Evolutionary conservation across 2,329 filamentous ascomycete genomes (phyloP).

Genomic region (Colletotrichum euphorbiae): DNA sequence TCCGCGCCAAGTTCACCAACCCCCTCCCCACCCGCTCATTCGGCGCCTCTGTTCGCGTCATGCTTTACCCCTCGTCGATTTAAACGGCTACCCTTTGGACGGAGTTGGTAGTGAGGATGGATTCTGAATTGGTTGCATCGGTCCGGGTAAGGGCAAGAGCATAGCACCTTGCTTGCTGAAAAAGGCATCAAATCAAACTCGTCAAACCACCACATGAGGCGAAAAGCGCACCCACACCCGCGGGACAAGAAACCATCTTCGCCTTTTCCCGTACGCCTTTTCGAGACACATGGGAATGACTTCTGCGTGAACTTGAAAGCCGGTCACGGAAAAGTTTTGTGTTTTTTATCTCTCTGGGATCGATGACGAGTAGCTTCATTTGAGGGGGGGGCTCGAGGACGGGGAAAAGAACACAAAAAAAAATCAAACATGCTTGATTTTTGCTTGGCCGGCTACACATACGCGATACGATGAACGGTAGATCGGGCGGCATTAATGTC

Average conservation of each 20-base stretch:
- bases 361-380: slow-evolving; percentile 38
- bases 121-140: slow-evolving; percentile 71
- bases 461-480: slow-evolving; percentile 39
- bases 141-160: slow-evolving; percentile 68
- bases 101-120: slow-evolving; percentile 73
- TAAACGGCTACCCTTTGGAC: slow-evolving; percentile 68
- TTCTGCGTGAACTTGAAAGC: slow-evolving; percentile 35
- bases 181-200: slow-evolving; percentile 66
- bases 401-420: slow-evolving; percentile 35
- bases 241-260: slow-evolving; percentile 33
- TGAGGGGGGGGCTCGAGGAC: slow-evolving; percentile 36
- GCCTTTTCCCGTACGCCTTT: slow-evolving; percentile 43
- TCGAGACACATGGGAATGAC: slow-evolving; percentile 38
- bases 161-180: slow-evolving; percentile 59
- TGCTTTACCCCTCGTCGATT: slow-evolving; percentile 98
- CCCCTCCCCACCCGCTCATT: slow-evolving; percentile 98
- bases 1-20: slow-evolving; percentile 95
- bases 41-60: slow-evolving; percentile 94
- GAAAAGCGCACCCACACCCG: slow-evolving; percentile 41
- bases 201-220: slow-evolving; percentile 50
- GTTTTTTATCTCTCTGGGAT: slow-evolving; percentile 21
- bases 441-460: slow-evolving; percentile 40
- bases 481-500: slow-evolving; percentile 40
- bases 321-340: slow-evolving; percentile 19
- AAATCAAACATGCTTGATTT: slow-evolving; percentile 39